Base-by-base conservation (phyloP, 2,329 filamentous ascomycete genomes). In the Aspergillus transmontanensis region DNA sequence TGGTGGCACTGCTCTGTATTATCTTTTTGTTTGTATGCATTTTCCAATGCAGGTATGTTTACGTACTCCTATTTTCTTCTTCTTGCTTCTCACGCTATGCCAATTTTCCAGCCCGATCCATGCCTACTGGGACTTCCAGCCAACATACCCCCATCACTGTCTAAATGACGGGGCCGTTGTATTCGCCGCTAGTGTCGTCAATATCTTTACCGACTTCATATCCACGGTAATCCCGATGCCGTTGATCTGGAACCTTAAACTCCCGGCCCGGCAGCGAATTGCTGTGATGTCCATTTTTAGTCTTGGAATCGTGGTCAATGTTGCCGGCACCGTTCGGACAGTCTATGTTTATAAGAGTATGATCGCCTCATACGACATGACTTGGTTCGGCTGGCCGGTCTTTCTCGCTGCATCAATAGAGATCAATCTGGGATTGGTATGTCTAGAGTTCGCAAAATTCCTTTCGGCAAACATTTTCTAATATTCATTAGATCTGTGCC, bases 11-110 rank as follows among this genome's bases (percentile, higher is more conserved):
- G 74, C 46, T 72, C 67, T 39, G n/a, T 70, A 1, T 41, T 72
- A 6, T 81, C 80, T 63, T 64, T 34, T 55, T 73, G 6, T 60
- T 76, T 14, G 56, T 76, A 30, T 75, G 75, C 26, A 69, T 80
- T 46, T 78, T 81, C 58, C 78, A 79, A 58, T 81, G 79, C 73
- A 67, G 65, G 79, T 80, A 76, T 16, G 6, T n/a, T 26, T n/a
- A 10, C 6, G 10, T 28, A 3, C 26, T 19, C 10, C 9, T 1
- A 28, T 16, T 48, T 1, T n/a, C 12, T 6, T 50, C 16, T 21
- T 46, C 28, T 53, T 30, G 51, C 30, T 26, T 55, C 21, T 28
- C 28, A 51, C 28, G 21, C 3, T 11, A 10, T 32, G 10, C 19
- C 16, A 34, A 32, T 51, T 12, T 14, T 3, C 10, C 43, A 78